These are phyloP conservation scores for Vaccinium vitisidaea DNA, from an alignment of 148 eudicot species.

Conservation along the genomic window DNA sequence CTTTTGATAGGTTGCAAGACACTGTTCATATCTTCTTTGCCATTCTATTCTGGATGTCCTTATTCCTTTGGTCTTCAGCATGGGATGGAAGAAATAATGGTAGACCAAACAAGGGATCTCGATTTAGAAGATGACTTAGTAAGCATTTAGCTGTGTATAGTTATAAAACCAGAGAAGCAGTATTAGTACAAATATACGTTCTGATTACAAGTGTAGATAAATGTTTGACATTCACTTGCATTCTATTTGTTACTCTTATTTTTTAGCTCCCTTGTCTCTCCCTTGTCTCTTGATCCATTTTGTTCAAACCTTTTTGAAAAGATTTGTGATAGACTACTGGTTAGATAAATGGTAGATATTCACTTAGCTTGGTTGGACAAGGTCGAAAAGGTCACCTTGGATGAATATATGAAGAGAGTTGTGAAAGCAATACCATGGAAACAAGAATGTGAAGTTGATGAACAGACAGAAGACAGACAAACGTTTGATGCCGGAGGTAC, in stretches of 20 bases:
- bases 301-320: neutral
- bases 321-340: neutral
- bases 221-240: neutral
- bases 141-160: conserved; percentile 24
- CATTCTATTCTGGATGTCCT: conserved; percentile 84
- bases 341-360: neutral
- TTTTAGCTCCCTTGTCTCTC: too few relatives aligned
- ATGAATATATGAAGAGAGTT: neutral
- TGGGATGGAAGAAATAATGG: conserved; percentile 67
- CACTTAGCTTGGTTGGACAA: neutral
- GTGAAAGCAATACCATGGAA: neutral
- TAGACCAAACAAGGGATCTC: conserved; percentile 46
- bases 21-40: conserved; percentile 62
- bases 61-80: conserved; percentile 81
- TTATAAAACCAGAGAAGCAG: neutral
- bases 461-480: neutral
- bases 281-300: neutral
- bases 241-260: conserved; percentile 1
- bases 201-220: neutral
- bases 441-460: neutral
- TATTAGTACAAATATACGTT: neutral
- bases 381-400: neutral
- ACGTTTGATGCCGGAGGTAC: neutral
- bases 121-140: conserved; percentile 47
- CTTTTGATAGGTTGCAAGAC: conserved; percentile 51